Conservation (phyloP, 2,329 filamentous ascomycete species). For the Aureobasidium sp. region DNA sequence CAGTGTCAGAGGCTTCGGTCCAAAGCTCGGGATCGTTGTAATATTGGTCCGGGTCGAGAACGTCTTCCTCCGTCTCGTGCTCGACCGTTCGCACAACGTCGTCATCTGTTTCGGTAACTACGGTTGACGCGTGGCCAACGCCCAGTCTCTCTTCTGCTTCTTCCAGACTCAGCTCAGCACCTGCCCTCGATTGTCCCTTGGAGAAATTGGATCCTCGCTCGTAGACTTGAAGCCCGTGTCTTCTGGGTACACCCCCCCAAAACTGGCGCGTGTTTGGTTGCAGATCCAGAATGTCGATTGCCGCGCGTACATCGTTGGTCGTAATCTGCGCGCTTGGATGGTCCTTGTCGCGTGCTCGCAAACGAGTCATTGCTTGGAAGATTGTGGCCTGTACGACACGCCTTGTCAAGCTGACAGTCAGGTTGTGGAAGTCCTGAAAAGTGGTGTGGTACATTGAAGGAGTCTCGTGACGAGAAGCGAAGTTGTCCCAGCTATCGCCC, state of each 20-base stretch:
- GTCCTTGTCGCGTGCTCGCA: slow-evolving; percentile 41
- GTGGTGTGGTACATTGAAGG: slow-evolving; percentile 68
- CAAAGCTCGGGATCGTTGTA: slow-evolving; percentile 35
- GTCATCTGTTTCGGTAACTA: neutral
- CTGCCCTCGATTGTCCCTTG: neutral
- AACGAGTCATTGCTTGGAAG: slow-evolving; percentile 60
- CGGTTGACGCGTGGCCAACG: neutral
- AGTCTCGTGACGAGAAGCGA: slow-evolving; percentile 38
- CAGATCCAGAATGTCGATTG: slow-evolving; percentile 46
- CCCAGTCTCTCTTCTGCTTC: slow-evolving; percentile 35
- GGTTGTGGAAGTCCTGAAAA: slow-evolving; percentile 63
- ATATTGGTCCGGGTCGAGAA: slow-evolving; percentile 33
- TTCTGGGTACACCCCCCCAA: slow-evolving; percentile 44
- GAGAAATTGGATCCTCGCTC: slow-evolving; percentile 11
- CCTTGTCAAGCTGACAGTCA: slow-evolving; percentile 59
- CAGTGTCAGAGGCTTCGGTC: slow-evolving; percentile 19
- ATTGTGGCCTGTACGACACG: slow-evolving; percentile 61
- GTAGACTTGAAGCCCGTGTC: slow-evolving; percentile 44
- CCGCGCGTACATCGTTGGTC: slow-evolving; percentile 43
- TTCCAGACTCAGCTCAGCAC: slow-evolving; percentile 28
- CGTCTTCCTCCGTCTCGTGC: slow-evolving; percentile 25
- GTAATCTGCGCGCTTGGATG: slow-evolving; percentile 20
- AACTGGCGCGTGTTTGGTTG: slow-evolving; percentile 37
- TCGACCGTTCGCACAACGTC: slow-evolving; percentile 14
- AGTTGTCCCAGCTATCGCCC: slow-evolving; percentile 58